Percentiles rank a stretch among this genome's conserved stretches.
Evolutionary conservation across 163 green algal genomes (phyloP).

Genomic region (Coccomyxa subellipsoidea): DNA sequence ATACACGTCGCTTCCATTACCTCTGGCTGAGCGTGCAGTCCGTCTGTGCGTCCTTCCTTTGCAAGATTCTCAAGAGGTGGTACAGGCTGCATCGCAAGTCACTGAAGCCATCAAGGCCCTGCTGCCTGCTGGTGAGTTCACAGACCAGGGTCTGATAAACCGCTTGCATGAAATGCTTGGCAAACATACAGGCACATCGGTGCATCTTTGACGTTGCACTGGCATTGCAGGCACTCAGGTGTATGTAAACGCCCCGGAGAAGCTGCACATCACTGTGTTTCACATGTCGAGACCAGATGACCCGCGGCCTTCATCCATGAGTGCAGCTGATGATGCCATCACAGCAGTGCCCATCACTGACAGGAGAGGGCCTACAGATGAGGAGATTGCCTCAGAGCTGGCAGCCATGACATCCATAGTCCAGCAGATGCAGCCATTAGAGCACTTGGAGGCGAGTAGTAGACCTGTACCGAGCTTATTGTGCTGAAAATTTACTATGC

Average conservation of each 20-base stretch:
- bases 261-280: not conserved
- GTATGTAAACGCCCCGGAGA: not conserved
- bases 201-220: too few relatives aligned
- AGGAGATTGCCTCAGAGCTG: not conserved
- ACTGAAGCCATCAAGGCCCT: not conserved
- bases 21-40: not conserved
- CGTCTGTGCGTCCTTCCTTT: not conserved
- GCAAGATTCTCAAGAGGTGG: not conserved
- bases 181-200: too few relatives aligned
- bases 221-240: not conserved
- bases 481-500: too few relatives aligned
- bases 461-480: not conserved
- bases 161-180: too few relatives aligned
- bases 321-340: not conserved
- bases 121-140: not conserved
- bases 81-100: not conserved
- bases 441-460: not conserved
- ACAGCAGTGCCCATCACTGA: not conserved
- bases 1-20: not conserved
- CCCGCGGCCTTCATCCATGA: not conserved
- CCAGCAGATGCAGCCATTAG: not conserved
- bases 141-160: too few relatives aligned
- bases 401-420: not conserved
- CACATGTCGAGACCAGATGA: not conserved
- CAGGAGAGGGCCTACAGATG: not conserved